Evolutionary conservation across 495 filamentous ascomycete genomes (phyloP), one percentile per base, ranked within the genome.

Genomic region (Penicillium odoratum): DNA sequence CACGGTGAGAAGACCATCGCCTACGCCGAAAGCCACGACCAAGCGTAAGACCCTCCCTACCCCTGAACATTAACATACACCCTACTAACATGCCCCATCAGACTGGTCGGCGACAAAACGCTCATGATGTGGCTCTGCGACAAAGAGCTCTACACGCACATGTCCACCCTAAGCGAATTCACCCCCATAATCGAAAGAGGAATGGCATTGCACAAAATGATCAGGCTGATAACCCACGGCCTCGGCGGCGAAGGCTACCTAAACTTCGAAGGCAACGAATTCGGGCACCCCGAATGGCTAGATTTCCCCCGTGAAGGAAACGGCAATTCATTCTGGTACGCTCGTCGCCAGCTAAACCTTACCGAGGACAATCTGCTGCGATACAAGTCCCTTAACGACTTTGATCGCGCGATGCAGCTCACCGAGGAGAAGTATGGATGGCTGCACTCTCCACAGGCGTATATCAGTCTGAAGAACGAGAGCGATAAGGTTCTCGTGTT

Each of bases 1-100:
- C 89, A 98, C 67, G 94, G 93, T 50, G 94, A 98, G 76, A 98
- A 98, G 81, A 98, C 94, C 6, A 98, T 98, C 63, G 95, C 94
- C 13, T 98, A 98, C 72, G 89, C 89, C 51, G 94, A 98, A 72
- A 93, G 88, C 66, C 94, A 98, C 70, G 94, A 98, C 65, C 94
- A 98, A 85, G 95, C 94, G 92, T 97, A 85, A 77, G 91, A 5
- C 13, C 38, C 38, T 15, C 38, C 38, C 3, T 15, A 7, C 38
- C 38, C 38, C 38, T 15, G 5, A 7, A 13, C n/a, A 10, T n/a
- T 18, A 16, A 42, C 21, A 33, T 8, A 10, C 48, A 45, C 51
- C 34, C 21, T 11, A 55, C 75, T 78, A 66, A 83, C 69, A 48
- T 11, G 48, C 10, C 13, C 21, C 21, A 21, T 21, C 67, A 98